Base-by-base conservation (phyloP, 1,284 basidiomycete species). In the Sporisorium iseilematis-ciliati region DNA sequence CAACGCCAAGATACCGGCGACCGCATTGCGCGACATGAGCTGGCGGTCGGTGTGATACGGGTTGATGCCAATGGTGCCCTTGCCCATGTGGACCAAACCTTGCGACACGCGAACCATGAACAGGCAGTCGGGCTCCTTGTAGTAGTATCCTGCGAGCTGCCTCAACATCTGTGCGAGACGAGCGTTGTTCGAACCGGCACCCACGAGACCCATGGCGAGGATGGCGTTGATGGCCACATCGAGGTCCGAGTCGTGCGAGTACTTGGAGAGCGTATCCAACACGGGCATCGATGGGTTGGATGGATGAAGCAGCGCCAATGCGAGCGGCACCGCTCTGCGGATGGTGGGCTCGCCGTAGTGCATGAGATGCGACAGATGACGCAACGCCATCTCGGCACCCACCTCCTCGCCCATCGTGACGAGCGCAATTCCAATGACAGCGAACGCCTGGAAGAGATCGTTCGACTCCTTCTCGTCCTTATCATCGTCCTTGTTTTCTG, bases 361-460 rank as follows among this genome's bases (percentile, higher is more conserved):
- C 97, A 99, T 99, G 48, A 85, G 75, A 51, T 85, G 84, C 42
- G 80, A 80, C 56, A 85, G 75, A 61, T 85, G 84, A 26, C 84
- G 79, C 52, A 82, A 51, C 5, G 78, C 66, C 84, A 99, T 99
- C 87, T 99, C 95, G 4, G 95, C 91, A 56, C 97, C 97, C 50
- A 99, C 92, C 52, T 99, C 96, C 86, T 99, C 97, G 43, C 97
- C 97, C 95, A 99, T 99, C 1, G 96, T 92, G 45, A 99, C 92
- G 53, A 99, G 87, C 0, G 96, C 92, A 79, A 99, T 94, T 46
- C 94, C 96, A 49, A 99, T 89, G 43, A 97, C 94, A 14, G 97
- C 93, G 78, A 98, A 93, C 1, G 93, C 90, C 86, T 98, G 94
- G 89, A 93, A 94, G 40, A 92, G 91, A 78, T 97, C 92, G 70